Evolutionary conservation across 352 stramenopile genomes (phyloP), one percentile per base, ranked within the genome.

Genomic region (Pythium coloratum): DNA sequence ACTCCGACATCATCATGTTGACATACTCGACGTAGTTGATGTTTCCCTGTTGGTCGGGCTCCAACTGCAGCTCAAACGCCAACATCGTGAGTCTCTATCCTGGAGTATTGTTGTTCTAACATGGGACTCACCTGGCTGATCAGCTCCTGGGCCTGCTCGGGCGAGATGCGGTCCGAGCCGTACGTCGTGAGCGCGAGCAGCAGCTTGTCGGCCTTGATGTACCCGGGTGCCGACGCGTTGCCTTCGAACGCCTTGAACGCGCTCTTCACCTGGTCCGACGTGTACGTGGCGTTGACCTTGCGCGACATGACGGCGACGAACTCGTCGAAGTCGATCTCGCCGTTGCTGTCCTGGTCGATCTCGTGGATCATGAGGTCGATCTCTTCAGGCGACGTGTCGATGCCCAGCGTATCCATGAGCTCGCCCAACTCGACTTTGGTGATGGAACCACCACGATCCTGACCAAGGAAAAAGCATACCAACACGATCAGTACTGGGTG

Each of bases 281-380:
- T 97, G 78, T 98, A 98, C 1, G 86, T 96, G 38, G 91, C 90
- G 51, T 97, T 97, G 40, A 98, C 92, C 69, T 98, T 98, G 42
- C 92, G 84, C 16, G 89, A 97, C 92, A 98, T 98, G 47, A 98
- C 91, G 2, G 89, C 92, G 6, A 97, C 91, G 65, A 98, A 98
- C 71, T 98, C 94, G 73, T 97, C 88, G 73, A 98, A 98, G 71
- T 98, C 93, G 69, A 98, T 98, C 60, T 97, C 93, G 28, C 92
- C 92, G 59, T 97, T 97, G 71, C 84, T 96, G 77, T 98, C 91
- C 71, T 98, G 88, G 71, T 98, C 94, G 70, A 98, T 98, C 65
- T 98, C 94, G 53, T 96, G 82, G 67, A 98, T 97, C 94, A 98
- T 98, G 18, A 97, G 77, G 49, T 98, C 91, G 51, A 98, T 97